Percentiles rank a stretch among this genome's conserved stretches.
Conservation (phyloP, 2,329 filamentous ascomycete species). For the Gyromitra esculenta region DNA sequence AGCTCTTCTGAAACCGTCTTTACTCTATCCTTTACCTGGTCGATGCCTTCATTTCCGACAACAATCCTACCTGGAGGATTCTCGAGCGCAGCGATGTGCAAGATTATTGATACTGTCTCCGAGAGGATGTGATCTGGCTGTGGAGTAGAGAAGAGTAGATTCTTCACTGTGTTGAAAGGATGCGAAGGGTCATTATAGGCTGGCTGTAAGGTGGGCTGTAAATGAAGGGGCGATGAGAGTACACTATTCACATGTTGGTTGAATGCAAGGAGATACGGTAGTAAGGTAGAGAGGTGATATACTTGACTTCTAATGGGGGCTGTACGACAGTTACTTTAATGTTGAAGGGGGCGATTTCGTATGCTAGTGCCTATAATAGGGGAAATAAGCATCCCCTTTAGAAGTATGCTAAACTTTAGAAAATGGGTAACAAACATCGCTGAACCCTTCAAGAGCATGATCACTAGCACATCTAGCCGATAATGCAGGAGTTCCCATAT, state of each 20-base stretch:
- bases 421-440: constrained; percentile 69
- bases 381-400: constrained; percentile 1
- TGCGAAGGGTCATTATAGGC: constrained; percentile 40
- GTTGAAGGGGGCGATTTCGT: constrained; percentile 96
- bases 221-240: constrained; percentile 41
- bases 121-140: constrained; percentile 62
- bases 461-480: constrained; percentile 90
- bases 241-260: constrained; percentile 29
- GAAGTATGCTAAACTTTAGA: background rate
- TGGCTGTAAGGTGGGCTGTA: constrained; percentile 30
- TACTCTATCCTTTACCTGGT: constrained; percentile 91
- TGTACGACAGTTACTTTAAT: constrained; percentile 96
- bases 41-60: constrained; percentile 86
- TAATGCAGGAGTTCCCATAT: constrained; percentile 91
- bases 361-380: constrained; percentile 72
- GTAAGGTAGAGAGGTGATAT: constrained; percentile 35
- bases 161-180: constrained; percentile 37
- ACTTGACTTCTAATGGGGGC: constrained; percentile 64
- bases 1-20: constrained; percentile 96
- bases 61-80: constrained; percentile 95
- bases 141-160: constrained; percentile 32
- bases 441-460: constrained; percentile 95
- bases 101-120: constrained; percentile 90
- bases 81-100: constrained; percentile 92
- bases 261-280: background rate